Evolutionary conservation across 2,329 filamentous ascomycete genomes (phyloP), one percentile per base, ranked within the genome.

Genomic region (Paecilomyces formosus): DNA sequence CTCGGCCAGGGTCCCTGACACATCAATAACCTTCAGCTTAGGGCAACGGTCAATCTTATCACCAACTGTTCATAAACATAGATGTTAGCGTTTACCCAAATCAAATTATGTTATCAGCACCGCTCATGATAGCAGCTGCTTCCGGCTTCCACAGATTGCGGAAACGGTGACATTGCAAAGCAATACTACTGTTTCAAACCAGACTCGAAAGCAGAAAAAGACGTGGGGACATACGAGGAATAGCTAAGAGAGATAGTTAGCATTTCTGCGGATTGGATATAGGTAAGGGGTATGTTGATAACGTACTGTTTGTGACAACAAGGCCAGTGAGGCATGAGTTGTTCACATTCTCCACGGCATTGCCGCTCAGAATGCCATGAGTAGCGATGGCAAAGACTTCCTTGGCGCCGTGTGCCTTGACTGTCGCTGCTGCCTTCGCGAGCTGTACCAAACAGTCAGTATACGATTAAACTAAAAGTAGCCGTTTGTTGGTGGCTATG

Each of bases 361-460:
- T 90, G 55, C 92, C 92, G 63, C 88, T 92, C 55, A 97, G 79
- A 60, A 97, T 96, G 35, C 92, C 92, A 71, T 97, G 93, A 0
- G 93, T 97, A 59, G 97, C 94, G 64, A 97, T 95, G 24, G 94
- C 94, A 62, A 96, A 90, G 39, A 96, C 92, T 70, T 95, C 86
- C 65, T 85, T 86, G 1, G 94, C 93, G 31, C 91, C 90, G 69
- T 97, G 88, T 67, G 90, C 83, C 74, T 93, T 90, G 56, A 97
- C 85, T 0, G 92, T 93, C 58, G 90, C 87, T 15, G 93, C 94
- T 2, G 92, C 94, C 79, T 97, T 97, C 73, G 82, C 85, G 12
- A 89, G 80, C 35, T 45, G 15, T 15, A 45, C 35, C 35, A 18
- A 15, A 18, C 5, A 45, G 35, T 45, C 4, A 45, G 35, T 18